Percentiles rank a stretch among this genome's conserved stretches.
Evolutionary conservation across 202 grass and related monocot genomes (phyloP).

Genomic region (Alloteropsis angusta): DNA sequence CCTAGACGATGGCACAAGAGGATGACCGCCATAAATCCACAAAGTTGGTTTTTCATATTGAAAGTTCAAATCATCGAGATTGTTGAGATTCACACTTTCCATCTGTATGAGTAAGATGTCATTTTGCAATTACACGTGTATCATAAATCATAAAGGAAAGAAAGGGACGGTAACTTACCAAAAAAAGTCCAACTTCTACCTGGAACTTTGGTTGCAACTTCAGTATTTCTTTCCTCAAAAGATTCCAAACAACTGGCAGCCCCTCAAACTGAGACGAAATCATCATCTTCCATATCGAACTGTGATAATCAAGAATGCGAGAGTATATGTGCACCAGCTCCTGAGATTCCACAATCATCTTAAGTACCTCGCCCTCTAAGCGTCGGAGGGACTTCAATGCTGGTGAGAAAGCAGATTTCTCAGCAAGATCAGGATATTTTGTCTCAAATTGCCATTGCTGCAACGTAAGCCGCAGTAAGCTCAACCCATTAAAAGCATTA

Average conservation of each 20-base stretch:
- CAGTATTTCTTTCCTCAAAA: constrained; percentile 62
- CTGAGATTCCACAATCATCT: constrained; percentile 37
- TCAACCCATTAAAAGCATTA: constrained; percentile 42
- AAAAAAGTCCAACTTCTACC: constrained; percentile 30
- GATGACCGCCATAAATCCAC: constrained; percentile 78
- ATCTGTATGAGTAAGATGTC: constrained; percentile 39
- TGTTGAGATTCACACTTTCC: constrained; percentile 50
- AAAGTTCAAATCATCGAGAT: constrained; percentile 44
- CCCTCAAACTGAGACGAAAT: constrained; percentile 55
- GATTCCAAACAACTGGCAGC: constrained; percentile 59
- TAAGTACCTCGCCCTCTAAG: constrained; percentile 57
- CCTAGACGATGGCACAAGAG: constrained; percentile 56
- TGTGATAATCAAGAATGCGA: constrained; percentile 72
- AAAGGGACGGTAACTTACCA: constrained; percentile 44
- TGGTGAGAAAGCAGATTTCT: constrained; percentile 25
- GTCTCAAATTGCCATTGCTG: constrained; percentile 68
- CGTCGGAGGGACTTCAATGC: constrained; percentile 50
- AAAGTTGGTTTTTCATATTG: constrained; percentile 52
- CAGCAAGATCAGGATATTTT: constrained; percentile 32
- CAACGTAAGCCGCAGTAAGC: constrained; percentile 53
- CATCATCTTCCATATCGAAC: constrained; percentile 64
- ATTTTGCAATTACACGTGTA: constrained; percentile 7
- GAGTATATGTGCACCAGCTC: constrained; percentile 45
- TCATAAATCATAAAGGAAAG: constrained; percentile 5
- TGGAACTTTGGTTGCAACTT: constrained; percentile 51